Base-by-base conservation (phyloP, 345 rosid species). In the Lepidium africanum region DNA sequence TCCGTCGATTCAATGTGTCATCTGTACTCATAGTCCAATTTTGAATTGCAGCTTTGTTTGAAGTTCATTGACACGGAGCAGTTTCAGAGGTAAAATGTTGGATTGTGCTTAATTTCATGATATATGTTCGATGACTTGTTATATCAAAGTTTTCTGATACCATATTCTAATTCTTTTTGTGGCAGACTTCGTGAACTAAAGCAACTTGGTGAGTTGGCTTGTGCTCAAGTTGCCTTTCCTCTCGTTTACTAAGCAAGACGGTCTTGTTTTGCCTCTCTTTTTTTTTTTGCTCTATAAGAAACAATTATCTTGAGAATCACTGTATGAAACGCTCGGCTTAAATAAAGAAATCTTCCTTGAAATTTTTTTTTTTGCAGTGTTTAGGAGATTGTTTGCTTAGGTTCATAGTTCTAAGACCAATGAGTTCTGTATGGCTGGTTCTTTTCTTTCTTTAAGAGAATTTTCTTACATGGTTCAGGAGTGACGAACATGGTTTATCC, bases 111-210 rank as follows among this genome's bases (percentile, higher is more conserved):
- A 4, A 13, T 68, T 56, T 50, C 6, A 11, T 48, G 40, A 2
- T 23, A 3, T 1, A 10, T 45, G 4, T 32, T 55, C 0, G 5
- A 39, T 19, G 55, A 60, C 12, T 59, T n/a, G 52, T 17, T n/a
- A 3, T 35, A 15, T 25, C 17, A 45, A 11, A 30, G 23, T 49
- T 14, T 70, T 27, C 42, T 59, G 13, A 43, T 35, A 45, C 52
- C 51, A 17, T 67, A 0, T 17, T 10, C 11, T 30, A 63, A 53
- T 70, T 52, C 35, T 38, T 23, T 71, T 23, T 71, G 14, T 67
- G 67, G 9, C 89, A 93, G 98, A 84, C 92, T 93, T 71, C 96
- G 97, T 25, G 97, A 93, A 10, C 81, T 93, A 64, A 93, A 90
- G 73, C 98, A 93, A 66, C 91, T 93, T 17, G 97, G 98, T 93